A percentile compares a stretch with the other conserved stretches of the same genome.
phyloP scores from a whole-genome alignment of 2,329 filamentous ascomycete genomes.

The Arthrobotrys musiformis region DNA sequence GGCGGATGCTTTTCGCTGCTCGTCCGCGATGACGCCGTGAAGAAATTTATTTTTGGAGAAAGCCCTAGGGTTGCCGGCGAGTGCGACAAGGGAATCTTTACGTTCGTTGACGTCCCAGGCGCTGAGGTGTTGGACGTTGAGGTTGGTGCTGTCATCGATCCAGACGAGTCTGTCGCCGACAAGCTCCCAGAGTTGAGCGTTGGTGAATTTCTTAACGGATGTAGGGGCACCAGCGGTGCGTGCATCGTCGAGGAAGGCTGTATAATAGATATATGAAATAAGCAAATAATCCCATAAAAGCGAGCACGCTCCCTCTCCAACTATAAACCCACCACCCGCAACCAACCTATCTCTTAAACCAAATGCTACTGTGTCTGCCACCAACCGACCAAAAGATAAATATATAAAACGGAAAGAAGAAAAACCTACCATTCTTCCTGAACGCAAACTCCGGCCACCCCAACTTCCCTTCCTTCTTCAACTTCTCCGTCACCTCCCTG shows the following conservation, averaged over 20 bases:
- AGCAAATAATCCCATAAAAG: no score
- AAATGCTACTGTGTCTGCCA: no score
- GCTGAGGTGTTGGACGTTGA: constrained; percentile 51
- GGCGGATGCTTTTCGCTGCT: constrained; percentile 28
- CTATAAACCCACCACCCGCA: no score
- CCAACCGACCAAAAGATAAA: no score
- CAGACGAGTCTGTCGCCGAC: constrained; percentile 48
- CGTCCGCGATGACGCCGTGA: constrained; percentile 32
- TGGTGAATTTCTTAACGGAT: constrained; percentile 48
- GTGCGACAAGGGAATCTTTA: constrained; percentile 42
- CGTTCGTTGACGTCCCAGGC: constrained; percentile 53
- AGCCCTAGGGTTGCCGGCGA: constrained; percentile 39
- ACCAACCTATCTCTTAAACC: no score
- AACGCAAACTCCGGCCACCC: constrained; percentile 52
- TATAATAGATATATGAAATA: neutral
- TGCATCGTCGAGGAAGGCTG: constrained; percentile 40
- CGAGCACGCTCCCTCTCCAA: no score
- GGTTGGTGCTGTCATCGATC: constrained; percentile 46
- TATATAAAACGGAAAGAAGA: neutral
- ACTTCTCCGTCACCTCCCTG: constrained; percentile 31
- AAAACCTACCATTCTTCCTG: constrained; percentile 49
- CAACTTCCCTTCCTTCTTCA: constrained; percentile 40
- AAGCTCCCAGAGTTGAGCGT: constrained; percentile 41
- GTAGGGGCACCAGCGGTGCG: constrained; percentile 30
- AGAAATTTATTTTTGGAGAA: constrained; percentile 45